Conservation (phyloP, 2,329 filamentous ascomycete genomes). For the Dothideomycetes sp. region DNA sequence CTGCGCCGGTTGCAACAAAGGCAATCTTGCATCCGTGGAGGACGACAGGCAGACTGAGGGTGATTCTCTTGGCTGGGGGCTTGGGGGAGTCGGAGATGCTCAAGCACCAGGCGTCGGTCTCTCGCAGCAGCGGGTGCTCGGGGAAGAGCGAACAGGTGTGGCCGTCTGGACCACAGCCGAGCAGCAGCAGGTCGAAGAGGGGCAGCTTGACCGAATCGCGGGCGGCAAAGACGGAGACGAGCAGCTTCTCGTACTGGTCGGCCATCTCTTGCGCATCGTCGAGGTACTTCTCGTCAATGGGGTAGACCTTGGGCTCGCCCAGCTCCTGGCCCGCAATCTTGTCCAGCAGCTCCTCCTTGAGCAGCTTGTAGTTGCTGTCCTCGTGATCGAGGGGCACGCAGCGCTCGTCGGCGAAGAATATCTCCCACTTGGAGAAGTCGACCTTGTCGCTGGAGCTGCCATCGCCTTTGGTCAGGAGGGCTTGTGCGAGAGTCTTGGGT, state of each 20-base stretch:
- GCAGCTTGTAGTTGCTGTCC: slow-evolving; percentile 86
- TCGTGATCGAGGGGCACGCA: slow-evolving; percentile 82
- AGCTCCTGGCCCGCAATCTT: slow-evolving; percentile 60
- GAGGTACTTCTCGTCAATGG: slow-evolving; percentile 60
- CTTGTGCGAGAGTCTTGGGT: slow-evolving; percentile 75
- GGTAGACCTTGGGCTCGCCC: slow-evolving; percentile 60
- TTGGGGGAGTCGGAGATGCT: slow-evolving; percentile 90
- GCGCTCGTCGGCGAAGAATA: slow-evolving; percentile 97
- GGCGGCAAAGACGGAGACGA: slow-evolving; percentile 77
- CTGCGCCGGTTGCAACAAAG: slow-evolving; percentile 80
- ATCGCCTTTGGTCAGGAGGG: slow-evolving; percentile 51
- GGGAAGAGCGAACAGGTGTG: slow-evolving; percentile 97
- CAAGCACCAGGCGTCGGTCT: slow-evolving; percentile 83
- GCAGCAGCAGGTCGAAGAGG: slow-evolving; percentile 85
- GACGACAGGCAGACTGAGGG: slow-evolving; percentile 82
- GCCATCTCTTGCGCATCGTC: slow-evolving; percentile 84
- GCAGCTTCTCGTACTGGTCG: slow-evolving; percentile 80
- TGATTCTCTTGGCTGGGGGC: slow-evolving; percentile 82
- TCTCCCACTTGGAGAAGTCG: slow-evolving; percentile 82
- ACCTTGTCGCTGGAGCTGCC: slow-evolving; percentile 49
- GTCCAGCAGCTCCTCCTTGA: slow-evolving; percentile 79
- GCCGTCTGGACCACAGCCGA: slow-evolving; percentile 90
- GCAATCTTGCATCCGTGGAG: slow-evolving; percentile 76
- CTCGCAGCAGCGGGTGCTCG: slow-evolving; percentile 72
- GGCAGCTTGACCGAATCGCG: slow-evolving; percentile 91